Evolutionary conservation across 495 filamentous ascomycete species (phyloP), one percentile per base, ranked within the genome.

Genomic region (Penicillium silybi): DNA sequence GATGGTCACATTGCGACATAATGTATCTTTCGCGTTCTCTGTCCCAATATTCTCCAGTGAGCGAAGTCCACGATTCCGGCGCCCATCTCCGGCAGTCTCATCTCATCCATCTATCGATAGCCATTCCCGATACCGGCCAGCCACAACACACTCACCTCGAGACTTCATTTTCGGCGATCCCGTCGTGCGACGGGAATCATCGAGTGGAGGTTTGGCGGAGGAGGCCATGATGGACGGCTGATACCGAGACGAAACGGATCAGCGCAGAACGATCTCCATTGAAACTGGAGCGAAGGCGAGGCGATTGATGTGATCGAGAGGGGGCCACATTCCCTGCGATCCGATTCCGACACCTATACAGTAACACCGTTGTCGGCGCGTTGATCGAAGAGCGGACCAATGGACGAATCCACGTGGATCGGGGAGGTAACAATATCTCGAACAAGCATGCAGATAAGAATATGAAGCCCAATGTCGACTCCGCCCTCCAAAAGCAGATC

Each of bases 1-100:
- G 52, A 97, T 96, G 34, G 89, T 81, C 11, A 97, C 85, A 68
- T 97, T 96, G 56, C 92, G 85, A 72, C 92, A 97, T 22, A 93
- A 77, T 0, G 89, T 96, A 58, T 92, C 90, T 69, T 92, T 95
- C 48, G 86, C 74, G 62, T 82, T 82, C 62, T 85, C 83, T 85
- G 48, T 41, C 27, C 50, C 20, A 23, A 51, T 41, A 41, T 46
- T 46, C 38, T 16, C 25, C 23, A 44, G 39, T 58, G 9, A 54
- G 57, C 49, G 35, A 27, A 2, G n/a, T 46, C 19, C 48, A 26
- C 37, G 27, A 3, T 25, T 37, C 35, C 45, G 47, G 44, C 44
- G 22, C 34, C 6, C n/a, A 18, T 43, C 43, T 49, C 48, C 20
- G 32, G 22, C 41, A 56, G 10, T 38, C 10, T 9, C n/a, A 42